phyloP scores from a whole-genome alignment of 2,329 filamentous ascomycete genomes.

The Didymellaceae sp. region DNA sequence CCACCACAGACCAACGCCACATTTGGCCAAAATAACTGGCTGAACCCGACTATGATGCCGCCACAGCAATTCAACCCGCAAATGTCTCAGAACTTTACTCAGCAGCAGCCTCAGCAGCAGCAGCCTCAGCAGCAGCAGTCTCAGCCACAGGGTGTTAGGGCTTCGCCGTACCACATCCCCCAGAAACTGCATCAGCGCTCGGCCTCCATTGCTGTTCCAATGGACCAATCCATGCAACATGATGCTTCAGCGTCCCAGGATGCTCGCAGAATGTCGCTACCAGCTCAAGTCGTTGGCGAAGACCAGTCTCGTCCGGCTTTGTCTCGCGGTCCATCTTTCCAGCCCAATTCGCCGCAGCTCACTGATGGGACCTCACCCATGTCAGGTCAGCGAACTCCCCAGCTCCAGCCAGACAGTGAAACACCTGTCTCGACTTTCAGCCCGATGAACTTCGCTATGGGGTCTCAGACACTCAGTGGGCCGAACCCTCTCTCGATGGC shows the following conservation, averaged over 20 bases:
- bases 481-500: slow-evolving; percentile 57
- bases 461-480: slow-evolving; percentile 39
- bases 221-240: slow-evolving; percentile 35
- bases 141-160: slow-evolving; percentile 47
- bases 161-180: slow-evolving; percentile 56
- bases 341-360: slow-evolving; percentile 36
- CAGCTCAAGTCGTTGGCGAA: slow-evolving; percentile 33
- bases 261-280: slow-evolving; percentile 54
- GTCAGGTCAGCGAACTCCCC: slow-evolving; percentile 32
- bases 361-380: slow-evolving; percentile 23
- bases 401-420: slow-evolving; percentile 26
- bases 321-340: slow-evolving; percentile 30
- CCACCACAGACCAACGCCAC: slow-evolving; percentile 29
- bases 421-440: slow-evolving; percentile 32
- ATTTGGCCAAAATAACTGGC: slow-evolving; percentile 33
- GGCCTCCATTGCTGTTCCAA: slow-evolving; percentile 53
- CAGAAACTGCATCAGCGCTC: slow-evolving; percentile 52
- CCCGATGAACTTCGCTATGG: slow-evolving; percentile 33
- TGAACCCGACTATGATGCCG: slow-evolving; percentile 44
- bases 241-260: slow-evolving; percentile 28
- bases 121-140: slow-evolving; percentile 10
- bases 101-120: slow-evolving; percentile 18
- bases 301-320: slow-evolving; percentile 29
- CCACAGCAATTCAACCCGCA: slow-evolving; percentile 42
- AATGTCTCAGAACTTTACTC: slow-evolving; percentile 29